Base-by-base conservation (phyloP, 176 grass and related monocot species). In the Thalia dealbata region DNA sequence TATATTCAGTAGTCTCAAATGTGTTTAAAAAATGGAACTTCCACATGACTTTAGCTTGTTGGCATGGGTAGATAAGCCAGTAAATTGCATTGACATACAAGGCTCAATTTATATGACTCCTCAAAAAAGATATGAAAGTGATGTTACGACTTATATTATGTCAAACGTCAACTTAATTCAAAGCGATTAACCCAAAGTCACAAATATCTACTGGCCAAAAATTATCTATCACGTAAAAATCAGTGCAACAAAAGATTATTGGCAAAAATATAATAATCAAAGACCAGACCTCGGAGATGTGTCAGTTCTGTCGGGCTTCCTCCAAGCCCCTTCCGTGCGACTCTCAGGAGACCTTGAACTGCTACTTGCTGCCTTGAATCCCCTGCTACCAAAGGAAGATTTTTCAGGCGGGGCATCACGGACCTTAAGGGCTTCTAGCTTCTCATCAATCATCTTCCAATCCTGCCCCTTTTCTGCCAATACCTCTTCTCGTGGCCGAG, bases 391-490 rank as follows among this genome's bases (percentile, higher is more conserved):
- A 72, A 68, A 72, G 8, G 83, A 72, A 62, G 21, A 52, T 58
- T 44, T 78, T 62, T 90, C 88, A 2, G 59, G 61, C 2, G 51
- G 81, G 19, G 45, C 60, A 13, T 86, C 84, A 1, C 35, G 3
- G 71, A 86, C 54, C 75, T 84, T 91, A 78, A 78, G 78, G n/a
- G 75, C 67, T 55, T 84, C 88, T 74, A 86, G 84, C 62, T 91
- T 72, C 23, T 72, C 70, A 11, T 72, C 70, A 12, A 72, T 72
- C 70, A 54, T 30, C 50, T 72, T 72, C 70, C 70, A 72, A 32
- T 72, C 70, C 26, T 52, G 46, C 14, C 70, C 70, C 70, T 54
- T 72, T 43, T 72, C 24, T 30, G 70, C 70, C 26, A 72, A 72
- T 30, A 72, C 70, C 25, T 72, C 70, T 72, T 72, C 70, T 11